Evolutionary conservation across 495 filamentous ascomycete genomes (phyloP).

Genomic region (Ramalina intermedia): DNA sequence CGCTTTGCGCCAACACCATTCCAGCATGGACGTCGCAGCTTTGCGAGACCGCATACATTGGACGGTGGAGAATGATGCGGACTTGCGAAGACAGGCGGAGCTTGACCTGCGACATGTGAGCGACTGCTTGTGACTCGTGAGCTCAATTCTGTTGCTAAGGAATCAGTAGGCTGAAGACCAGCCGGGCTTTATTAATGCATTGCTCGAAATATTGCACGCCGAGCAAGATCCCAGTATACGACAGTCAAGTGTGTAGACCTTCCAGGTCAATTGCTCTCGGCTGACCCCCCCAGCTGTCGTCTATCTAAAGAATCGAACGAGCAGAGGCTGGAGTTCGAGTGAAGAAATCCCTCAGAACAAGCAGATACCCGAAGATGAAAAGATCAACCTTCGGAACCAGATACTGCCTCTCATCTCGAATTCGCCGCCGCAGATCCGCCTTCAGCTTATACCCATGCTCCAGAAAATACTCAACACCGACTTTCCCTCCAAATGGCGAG

Average conservation of each 20-base stretch:
- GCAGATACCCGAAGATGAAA: slow-evolving; percentile 76
- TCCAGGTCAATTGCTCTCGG: neutral
- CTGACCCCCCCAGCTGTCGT: slow-evolving; percentile 55
- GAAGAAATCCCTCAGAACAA: slow-evolving; percentile 49
- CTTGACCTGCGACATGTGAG: slow-evolving; percentile 86
- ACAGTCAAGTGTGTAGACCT: slow-evolving; percentile 57
- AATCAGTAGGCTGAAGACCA: slow-evolving; percentile 68
- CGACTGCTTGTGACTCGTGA: neutral
- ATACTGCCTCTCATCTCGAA: slow-evolving; percentile 77
- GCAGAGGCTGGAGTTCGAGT: slow-evolving; percentile 68
- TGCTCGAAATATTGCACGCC: slow-evolving; percentile 76
- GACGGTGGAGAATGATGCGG: slow-evolving; percentile 74
- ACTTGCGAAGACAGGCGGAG: slow-evolving; percentile 74
- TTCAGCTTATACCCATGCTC: slow-evolving; percentile 81
- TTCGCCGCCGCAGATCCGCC: slow-evolving; percentile 63
- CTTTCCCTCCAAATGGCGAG: slow-evolving; percentile 87
- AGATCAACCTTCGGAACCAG: slow-evolving; percentile 70
- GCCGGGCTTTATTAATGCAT: slow-evolving; percentile 76
- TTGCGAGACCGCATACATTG: slow-evolving; percentile 78
- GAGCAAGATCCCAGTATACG: slow-evolving; percentile 75
- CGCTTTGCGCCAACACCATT: slow-evolving; percentile 24
- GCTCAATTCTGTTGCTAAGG: neutral
- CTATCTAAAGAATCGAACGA: slow-evolving; percentile 94
- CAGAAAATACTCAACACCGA: slow-evolving; percentile 93
- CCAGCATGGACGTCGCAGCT: slow-evolving; percentile 71